Evolutionary conservation across 139 green algal species (phyloP), one percentile per base, ranked within the genome.

Genomic region (Closterium sp.): DNA sequence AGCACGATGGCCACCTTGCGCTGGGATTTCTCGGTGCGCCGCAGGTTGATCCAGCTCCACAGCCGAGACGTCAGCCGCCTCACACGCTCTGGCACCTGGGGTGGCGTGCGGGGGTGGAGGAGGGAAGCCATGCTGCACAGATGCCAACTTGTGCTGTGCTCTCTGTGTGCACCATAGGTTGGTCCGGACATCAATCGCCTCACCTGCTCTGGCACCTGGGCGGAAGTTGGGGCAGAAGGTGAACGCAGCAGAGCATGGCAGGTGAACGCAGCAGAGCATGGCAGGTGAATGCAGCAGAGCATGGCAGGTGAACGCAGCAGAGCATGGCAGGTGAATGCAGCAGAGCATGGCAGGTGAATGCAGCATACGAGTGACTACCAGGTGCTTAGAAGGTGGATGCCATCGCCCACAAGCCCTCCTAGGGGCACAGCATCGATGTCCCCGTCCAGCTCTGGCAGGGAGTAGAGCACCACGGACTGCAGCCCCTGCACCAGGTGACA

Each of bases 401-500:
- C 94, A 93, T 99, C 96, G 32, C 96, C 96, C 23, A 98, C 97
- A 38, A 99, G 96, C 4, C 97, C 98, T 21, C 98, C 97, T 90
- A 98, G 92, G 2, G 97, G 95, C 38, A 99, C 96, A 0, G 97
- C 97, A 94, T 99, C 98, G 83, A 99, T 98, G 28, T 98, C 97
- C 2, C 98, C 98, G 89, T 99, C 98, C 81, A 99, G 96, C 95
- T 99, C 98, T 0, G 98, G 98, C 83, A 99, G 94, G 0, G 96
- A 96, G 95, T 99, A 99, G 32, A 99, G 94, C 84, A 99, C 97
- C 34, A 99, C 97, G 25, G 94, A 97, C 95, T 99, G 97, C 55
- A 99, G 95, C 31, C 97, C 97, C 33, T 95, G 88, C 4, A 19
- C 55, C 55, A 76, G 0, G 55, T 76, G 55, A 76, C 12, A 9